phyloP scores from a whole-genome alignment of 225 moss, liverwort and hornwort genomes.

The Marchantia polymorpha region DNA sequence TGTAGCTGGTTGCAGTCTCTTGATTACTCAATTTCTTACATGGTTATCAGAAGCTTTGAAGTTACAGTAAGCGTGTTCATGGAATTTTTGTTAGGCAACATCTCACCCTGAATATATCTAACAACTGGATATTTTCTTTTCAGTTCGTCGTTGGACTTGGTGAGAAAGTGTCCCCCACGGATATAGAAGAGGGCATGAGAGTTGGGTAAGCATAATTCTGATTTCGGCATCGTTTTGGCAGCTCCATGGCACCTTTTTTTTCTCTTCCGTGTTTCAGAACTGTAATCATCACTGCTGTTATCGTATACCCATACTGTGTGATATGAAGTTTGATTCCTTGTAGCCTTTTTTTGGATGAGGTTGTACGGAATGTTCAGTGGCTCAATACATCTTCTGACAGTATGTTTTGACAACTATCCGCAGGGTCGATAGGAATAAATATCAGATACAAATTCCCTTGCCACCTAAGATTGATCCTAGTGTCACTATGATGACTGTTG shows the following conservation, averaged over 20 bases:
- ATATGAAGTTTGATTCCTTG: not conserved
- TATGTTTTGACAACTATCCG: not conserved
- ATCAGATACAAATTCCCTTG: constrained; percentile 91
- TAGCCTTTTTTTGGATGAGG: not conserved
- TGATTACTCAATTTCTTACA: not conserved
- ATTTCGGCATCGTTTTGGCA: not conserved
- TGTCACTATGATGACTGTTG: constrained; percentile 99
- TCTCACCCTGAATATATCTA: not conserved
- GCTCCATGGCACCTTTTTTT: not conserved
- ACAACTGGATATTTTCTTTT: not conserved
- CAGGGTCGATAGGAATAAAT: constrained; percentile 93
- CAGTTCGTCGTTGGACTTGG: constrained; percentile 95
- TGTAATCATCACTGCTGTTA: not conserved
- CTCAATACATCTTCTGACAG: not conserved
- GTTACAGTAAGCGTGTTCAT: not conserved
- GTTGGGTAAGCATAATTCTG: constrained; percentile 53
- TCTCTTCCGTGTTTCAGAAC: not conserved
- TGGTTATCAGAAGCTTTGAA: not conserved
- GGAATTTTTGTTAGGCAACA: not conserved
- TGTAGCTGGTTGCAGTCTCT: no score
- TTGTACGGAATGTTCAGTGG: not conserved
- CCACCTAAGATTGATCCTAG: constrained; percentile 94
- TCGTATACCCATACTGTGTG: not conserved
- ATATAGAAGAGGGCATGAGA: constrained; percentile 96
- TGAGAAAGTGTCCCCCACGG: constrained; percentile 90